phyloP scores from a whole-genome alignment of 768 basidiomycete species.

The Dentipellis sp. region DNA sequence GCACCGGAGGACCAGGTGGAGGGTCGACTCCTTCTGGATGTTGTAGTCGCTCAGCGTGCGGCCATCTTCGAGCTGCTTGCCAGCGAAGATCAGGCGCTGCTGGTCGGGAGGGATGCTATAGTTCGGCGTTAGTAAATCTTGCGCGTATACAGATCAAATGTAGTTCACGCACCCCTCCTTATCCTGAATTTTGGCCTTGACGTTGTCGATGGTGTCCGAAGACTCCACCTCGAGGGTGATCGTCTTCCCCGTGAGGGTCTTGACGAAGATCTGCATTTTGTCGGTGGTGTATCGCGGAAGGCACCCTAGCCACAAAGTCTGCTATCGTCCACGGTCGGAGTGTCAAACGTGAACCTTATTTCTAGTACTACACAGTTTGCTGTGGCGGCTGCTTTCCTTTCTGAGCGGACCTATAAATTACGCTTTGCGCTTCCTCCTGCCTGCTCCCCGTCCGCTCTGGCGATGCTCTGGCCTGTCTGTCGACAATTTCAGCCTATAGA shows the following conservation, averaged over 20 bases:
- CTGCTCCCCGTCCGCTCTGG: not conserved
- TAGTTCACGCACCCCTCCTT: conserved; percentile 52
- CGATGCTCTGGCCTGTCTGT: not conserved
- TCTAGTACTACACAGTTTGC: conserved; percentile 9
- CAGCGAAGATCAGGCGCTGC: conserved; percentile 93
- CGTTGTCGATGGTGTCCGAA: conserved; percentile 93
- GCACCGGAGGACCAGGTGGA: conserved; percentile 93
- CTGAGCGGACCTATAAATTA: not conserved
- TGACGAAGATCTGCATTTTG: conserved; percentile 60
- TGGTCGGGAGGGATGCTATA: conserved; percentile 86
- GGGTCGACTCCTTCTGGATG: conserved; percentile 97
- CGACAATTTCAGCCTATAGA: not conserved
- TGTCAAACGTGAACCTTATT: conserved; percentile 1
- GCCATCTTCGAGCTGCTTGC: conserved; percentile 98
- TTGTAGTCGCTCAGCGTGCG: conserved; percentile 96
- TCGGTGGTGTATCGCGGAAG: not conserved
- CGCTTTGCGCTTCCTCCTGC: not conserved
- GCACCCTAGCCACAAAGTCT: not conserved
- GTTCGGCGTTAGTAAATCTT: not conserved
- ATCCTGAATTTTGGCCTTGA: conserved; percentile 78
- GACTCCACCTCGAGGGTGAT: conserved; percentile 99
- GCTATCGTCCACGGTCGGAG: not conserved
- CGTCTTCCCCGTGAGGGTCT: conserved; percentile 92
- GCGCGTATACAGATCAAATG: not conserved
- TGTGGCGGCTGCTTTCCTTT: conserved; percentile 5